phyloP scores from a whole-genome alignment of 805 yeast species.

The Henningerozyma blattae region DNA sequence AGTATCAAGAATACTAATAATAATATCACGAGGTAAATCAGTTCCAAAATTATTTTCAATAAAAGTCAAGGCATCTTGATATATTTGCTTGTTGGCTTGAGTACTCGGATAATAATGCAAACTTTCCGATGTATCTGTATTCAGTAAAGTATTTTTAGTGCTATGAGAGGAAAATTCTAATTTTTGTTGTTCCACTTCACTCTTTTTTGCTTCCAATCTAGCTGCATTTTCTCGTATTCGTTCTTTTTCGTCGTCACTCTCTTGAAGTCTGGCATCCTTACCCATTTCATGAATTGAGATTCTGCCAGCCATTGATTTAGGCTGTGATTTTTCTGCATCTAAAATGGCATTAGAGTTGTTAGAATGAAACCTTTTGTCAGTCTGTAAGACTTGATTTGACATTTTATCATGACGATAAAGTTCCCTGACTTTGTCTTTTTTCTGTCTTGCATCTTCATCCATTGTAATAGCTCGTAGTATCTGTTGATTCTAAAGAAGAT shows the following conservation, averaged over 20 bases:
- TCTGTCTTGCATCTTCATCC: too few relatives aligned
- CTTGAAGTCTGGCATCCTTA: too few relatives aligned
- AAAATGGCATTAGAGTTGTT: slow-evolving; percentile 26
- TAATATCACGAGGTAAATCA: slow-evolving; percentile 67
- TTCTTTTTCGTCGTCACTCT: too few relatives aligned
- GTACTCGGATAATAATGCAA: slow-evolving; percentile 53
- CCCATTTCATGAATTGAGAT: slow-evolving; percentile 68
- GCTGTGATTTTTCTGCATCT: slow-evolving; percentile 46
- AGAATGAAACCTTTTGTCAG: slow-evolving; percentile 41
- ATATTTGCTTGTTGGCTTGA: slow-evolving; percentile 36
- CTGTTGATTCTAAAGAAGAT: too few relatives aligned
- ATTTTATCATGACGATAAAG: slow-evolving; percentile 54
- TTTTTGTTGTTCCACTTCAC: slow-evolving; percentile 1
- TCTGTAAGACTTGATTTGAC: slow-evolving; percentile 62
- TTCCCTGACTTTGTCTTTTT: slow-evolving; percentile 23
- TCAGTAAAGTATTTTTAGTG: slow-evolving; percentile 21
- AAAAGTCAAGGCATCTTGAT: slow-evolving; percentile 49
- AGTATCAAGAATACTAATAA: slow-evolving; percentile 28
- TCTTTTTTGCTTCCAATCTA: slow-evolving; percentile 8
- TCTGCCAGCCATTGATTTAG: slow-evolving; percentile 61
- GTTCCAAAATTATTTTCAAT: slow-evolving; percentile 42
- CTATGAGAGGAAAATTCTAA: neutral
- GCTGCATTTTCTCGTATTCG: slow-evolving; percentile 7
- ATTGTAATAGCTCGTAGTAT: too few relatives aligned
- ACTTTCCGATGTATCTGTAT: slow-evolving; percentile 26